These are phyloP conservation scores for Aphanomyces stellatus DNA, from an alignment of 352 stramenopile species.

Conservation along the genomic window DNA sequence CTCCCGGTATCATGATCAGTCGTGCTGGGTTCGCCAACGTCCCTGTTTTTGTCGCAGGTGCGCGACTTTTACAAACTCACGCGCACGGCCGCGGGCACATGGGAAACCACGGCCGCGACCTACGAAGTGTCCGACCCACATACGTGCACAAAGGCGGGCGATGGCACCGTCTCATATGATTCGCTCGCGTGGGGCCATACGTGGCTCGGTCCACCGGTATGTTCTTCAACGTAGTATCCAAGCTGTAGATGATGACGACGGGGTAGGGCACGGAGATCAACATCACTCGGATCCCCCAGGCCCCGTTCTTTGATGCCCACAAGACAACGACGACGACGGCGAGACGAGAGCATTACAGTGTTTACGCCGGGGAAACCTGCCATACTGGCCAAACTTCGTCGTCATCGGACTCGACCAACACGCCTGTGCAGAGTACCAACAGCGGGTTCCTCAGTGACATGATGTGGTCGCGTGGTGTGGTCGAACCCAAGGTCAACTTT, in stretches of 20 bases:
- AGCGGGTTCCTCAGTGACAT: conserved; percentile 50
- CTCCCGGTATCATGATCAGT: conserved; percentile 58
- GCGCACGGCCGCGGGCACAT: background rate
- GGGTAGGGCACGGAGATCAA: background rate
- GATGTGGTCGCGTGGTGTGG: conserved; percentile 39
- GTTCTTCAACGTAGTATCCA: background rate
- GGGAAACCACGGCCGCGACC: background rate
- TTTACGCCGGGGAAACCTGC: background rate
- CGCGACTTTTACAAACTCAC: background rate
- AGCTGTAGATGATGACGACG: background rate
- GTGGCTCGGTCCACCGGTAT: conserved; percentile 38
- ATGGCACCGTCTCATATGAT: conserved; percentile 70
- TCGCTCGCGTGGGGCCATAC: conserved; percentile 71
- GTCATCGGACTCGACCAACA: too few species aligned
- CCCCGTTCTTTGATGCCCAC: background rate
- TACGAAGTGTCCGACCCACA: background rate
- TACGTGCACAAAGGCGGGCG: conserved; percentile 61
- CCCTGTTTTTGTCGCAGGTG: too few species aligned
- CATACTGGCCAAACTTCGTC: too few species aligned
- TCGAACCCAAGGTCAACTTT: conserved; percentile 55
- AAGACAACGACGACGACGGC: background rate
- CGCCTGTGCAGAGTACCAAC: background rate
- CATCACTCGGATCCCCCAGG: conserved; percentile 1
- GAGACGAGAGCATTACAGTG: background rate
- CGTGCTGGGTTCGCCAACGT: too few species aligned